Percentiles rank a stretch among this genome's conserved stretches.
These are phyloP conservation scores for Alternaria hordeiaustralica DNA, from an alignment of 2,329 filamentous ascomycete genomes.

Conservation along the genomic window DNA sequence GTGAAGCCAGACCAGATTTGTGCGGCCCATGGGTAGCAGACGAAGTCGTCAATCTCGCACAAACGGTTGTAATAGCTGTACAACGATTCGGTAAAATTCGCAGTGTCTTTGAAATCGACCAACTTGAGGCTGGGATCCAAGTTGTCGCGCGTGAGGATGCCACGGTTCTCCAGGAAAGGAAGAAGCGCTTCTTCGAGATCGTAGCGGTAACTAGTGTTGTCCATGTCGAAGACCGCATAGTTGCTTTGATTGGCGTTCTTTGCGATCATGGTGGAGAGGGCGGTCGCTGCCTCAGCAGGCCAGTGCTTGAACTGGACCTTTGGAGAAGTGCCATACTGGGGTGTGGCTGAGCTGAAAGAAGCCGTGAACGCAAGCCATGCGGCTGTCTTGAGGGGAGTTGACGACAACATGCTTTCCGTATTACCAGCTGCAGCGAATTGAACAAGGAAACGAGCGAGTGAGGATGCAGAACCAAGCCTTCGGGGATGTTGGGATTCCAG, in stretches of 20 bases:
- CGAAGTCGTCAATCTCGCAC: conserved; percentile 37
- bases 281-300: conserved; percentile 34
- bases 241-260: conserved; percentile 41
- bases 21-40: conserved; percentile 41
- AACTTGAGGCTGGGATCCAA: conserved; percentile 37
- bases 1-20: conserved; percentile 40
- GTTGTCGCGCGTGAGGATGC: conserved; percentile 38
- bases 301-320: conserved; percentile 31
- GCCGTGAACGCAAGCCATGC: conserved; percentile 25
- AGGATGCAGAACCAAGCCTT: conserved; percentile 4
- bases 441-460: neutral
- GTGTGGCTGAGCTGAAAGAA: conserved; percentile 13
- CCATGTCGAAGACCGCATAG: conserved; percentile 43
- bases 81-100: conserved; percentile 38
- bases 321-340: conserved; percentile 22
- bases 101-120: conserved; percentile 42
- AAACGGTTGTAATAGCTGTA: conserved; percentile 42
- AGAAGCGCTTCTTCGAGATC: conserved; percentile 40
- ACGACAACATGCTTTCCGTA: conserved; percentile 1
- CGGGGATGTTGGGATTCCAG: neutral
- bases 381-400: conserved; percentile 21
- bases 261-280: conserved; percentile 37
- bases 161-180: conserved; percentile 40
- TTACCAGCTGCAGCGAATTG: neutral
- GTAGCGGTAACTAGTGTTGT: conserved; percentile 41